Evolutionary conservation across 257 asterid species (phyloP), one percentile per base, ranked within the genome.

Genomic region (Nicotiana paniculata): DNA sequence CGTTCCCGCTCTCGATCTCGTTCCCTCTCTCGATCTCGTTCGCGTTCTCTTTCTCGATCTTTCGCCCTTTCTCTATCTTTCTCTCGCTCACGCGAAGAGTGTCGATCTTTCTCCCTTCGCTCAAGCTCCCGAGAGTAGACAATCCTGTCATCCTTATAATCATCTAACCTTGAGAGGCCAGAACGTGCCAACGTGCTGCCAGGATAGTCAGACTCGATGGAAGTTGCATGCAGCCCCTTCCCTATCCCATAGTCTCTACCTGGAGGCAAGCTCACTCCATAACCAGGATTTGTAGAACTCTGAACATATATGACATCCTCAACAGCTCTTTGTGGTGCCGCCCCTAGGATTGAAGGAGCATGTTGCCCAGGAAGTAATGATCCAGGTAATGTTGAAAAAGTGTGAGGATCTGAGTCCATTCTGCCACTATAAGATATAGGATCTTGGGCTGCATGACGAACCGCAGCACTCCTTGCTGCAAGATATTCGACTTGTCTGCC

Each of bases 251-350:
- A 96, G 85, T 94, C 98, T 86, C 99, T 92, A 66, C 99, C 99
- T 43, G 99, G 98, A 79, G 99, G 99, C 86, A 96, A 90, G 90
- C 99, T 96, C 87, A 96, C 98, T 77, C 99, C 99, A 77, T 96
- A 96, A 77, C 98, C 98, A 83, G 98, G 96, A 90, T 91, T 92
- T 66, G 94, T 84, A 76, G 97, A 89, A 86, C 88, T 88, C 81
- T 88, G 97, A 84, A 90, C 85, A 83, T 93, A 93, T 33, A 89
- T 80, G 82, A 87, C 89, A 78, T 96, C 97, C 53, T 96, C 98
- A 46, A 89, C 85, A 63, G 79, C 89, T 88, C 91, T 91, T 63
- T 78, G 94, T 58, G 99, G 98, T 83, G 92, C 97, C 77, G 98
- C 95, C 32, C 99, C 98, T 88, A 94, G 91, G 81, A 94, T 94